Evolutionary conservation across 1,284 basidiomycete species (phyloP), one percentile per base, ranked within the genome.

Genomic region (Coniferiporia sulphurascens): DNA sequence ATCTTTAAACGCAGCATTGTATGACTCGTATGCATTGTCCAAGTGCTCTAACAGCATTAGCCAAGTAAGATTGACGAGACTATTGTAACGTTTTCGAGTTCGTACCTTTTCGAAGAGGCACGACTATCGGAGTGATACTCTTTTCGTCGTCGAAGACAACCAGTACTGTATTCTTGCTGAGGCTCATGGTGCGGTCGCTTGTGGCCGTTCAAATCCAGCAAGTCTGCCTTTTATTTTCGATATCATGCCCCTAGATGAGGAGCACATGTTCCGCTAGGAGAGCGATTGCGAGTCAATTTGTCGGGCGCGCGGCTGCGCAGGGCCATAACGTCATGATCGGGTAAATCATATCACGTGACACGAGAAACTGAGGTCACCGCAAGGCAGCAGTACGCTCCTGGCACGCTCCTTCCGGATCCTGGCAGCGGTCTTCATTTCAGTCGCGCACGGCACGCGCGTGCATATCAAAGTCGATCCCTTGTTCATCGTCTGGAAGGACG

Each of bases 1-100:
- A 48, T 59, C 46, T 10, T 54, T 43, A 35, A 59, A 59, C 6
- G 58, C 58, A 4, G 43, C 52, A 9, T 27, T 19, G 12, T 43
- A 19, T 10, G 58, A 54, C 19, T 54, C 52, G 10, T 43, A 48
- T 19, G 45, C 52, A 13, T 55, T 59, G 36, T 59, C 58, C 4
- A 59, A 41, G 32, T 59, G 51, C 17, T 54, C 58, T 59, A 35
- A 3, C 13, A 2, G 38, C 12, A 1, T 1, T n/a, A 8, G 8
- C 17, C 19, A 21, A 9, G 15, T 15, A 19, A 15, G n/a, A 46
- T 6, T 9, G 13, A 17, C 12, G 4, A 21, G 19, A 9, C 12
- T 17, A n/a, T n/a, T n/a, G 17, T 19, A 46, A 27, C 27, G 5
- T 2, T 46, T 17, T 8, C n/a, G n/a, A n/a, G n/a, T n/a, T n/a